Conservation (phyloP, 345 rosid species). For the Pelargonium nanum region DNA sequence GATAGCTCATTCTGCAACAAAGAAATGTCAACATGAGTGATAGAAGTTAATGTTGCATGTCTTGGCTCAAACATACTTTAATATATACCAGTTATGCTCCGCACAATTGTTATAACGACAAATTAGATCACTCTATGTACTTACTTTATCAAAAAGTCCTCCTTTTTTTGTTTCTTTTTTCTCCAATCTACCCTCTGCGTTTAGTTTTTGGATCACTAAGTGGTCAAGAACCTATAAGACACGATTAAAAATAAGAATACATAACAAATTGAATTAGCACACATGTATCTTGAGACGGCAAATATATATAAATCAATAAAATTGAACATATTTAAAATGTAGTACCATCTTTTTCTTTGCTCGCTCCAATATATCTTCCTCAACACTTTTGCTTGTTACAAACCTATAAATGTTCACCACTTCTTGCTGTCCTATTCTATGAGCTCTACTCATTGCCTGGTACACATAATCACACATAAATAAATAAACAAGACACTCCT, state of each 20-base stretch:
- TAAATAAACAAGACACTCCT: background rate
- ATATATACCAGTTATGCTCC: background rate
- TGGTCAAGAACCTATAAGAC: conserved; percentile 83
- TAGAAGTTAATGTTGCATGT: no score
- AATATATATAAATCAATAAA: background rate
- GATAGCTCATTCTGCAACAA: conserved; percentile 83
- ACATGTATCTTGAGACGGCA: background rate
- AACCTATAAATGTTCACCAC: conserved; percentile 97
- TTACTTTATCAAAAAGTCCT: conserved; percentile 83
- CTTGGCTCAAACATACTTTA: background rate
- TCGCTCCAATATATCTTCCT: conserved; percentile 96
- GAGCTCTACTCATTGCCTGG: conserved; percentile 99
- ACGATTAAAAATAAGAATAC: conserved; percentile 10
- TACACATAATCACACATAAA: conserved; percentile 10
- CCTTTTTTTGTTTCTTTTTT: conserved; percentile 96
- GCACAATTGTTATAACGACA: background rate
- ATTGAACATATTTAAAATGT: background rate
- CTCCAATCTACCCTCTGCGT: conserved; percentile 99
- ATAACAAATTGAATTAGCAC: conserved; percentile 5
- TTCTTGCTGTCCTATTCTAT: conserved; percentile 98
- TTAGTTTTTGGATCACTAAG: conserved; percentile 94
- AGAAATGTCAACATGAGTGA: conserved; percentile 2
- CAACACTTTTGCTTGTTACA: conserved; percentile 98
- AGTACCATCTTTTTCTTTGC: conserved; percentile 98
- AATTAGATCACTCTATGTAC: no score